Conservation (phyloP, 176 grass and related monocot genomes). For the Phoenix dactylifera region DNA sequence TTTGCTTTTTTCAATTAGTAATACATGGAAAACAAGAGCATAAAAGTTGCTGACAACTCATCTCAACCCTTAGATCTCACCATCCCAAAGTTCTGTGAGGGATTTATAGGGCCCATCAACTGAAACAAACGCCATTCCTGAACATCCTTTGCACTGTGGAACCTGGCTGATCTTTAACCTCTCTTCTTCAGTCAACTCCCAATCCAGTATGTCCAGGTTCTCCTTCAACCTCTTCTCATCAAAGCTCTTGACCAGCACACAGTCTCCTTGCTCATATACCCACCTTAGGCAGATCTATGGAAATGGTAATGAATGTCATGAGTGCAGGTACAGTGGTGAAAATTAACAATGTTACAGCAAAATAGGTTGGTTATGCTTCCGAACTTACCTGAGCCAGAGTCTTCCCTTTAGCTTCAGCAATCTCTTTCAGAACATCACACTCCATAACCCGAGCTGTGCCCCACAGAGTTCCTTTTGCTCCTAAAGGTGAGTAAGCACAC, state of each 20-base stretch:
- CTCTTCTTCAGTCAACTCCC: conserved; percentile 1
- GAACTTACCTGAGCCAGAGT: conserved; percentile 34
- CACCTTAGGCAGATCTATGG: conserved; percentile 4
- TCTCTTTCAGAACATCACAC: conserved; percentile 40
- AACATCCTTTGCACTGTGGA: background rate
- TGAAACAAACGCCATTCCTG: background rate
- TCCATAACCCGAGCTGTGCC: conserved; percentile 26
- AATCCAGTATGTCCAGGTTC: conserved; percentile 10
- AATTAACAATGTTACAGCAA: background rate
- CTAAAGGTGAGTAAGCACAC: conserved; percentile 45
- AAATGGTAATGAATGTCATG: too few species aligned
- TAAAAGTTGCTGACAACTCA: too few species aligned
- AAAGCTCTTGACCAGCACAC: conserved; percentile 1
- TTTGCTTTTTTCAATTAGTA: too few species aligned
- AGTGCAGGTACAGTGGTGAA: too few species aligned
- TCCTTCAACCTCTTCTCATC: background rate
- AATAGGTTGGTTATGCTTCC: background rate
- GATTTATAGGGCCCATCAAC: background rate
- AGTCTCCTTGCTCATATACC: conserved; percentile 7
- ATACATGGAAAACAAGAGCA: too few species aligned
- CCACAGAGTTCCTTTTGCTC: conserved; percentile 26
- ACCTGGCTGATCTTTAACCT: conserved; percentile 1
- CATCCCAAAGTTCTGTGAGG: conserved; percentile 2
- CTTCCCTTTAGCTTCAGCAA: conserved; percentile 42
- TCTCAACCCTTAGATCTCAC: background rate